Evolutionary conservation across 2,329 filamentous ascomycete genomes (phyloP).

Genomic region (Fusarium coffeatum): DNA sequence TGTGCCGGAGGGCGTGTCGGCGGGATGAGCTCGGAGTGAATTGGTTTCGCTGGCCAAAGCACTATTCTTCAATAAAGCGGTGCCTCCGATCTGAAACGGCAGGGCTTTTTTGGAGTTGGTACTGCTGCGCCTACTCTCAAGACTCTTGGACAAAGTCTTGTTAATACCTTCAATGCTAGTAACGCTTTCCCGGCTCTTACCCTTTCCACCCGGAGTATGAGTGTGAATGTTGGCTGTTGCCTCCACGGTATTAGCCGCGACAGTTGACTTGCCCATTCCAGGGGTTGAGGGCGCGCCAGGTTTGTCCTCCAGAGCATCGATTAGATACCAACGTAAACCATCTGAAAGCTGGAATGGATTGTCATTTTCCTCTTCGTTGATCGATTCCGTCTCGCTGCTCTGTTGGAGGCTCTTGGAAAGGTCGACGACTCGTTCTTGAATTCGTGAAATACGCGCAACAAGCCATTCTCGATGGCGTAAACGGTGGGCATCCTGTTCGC

Average conservation of each 20-base stretch:
- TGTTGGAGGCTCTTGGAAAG: slow-evolving; percentile 79
- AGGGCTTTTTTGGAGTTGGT: slow-evolving; percentile 83
- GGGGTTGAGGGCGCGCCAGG: slow-evolving; percentile 91
- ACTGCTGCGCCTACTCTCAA: slow-evolving; percentile 92
- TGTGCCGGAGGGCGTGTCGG: slow-evolving; percentile 55
- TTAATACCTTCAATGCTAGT: slow-evolving; percentile 77
- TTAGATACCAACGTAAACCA: slow-evolving; percentile 93
- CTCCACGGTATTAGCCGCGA: slow-evolving; percentile 87
- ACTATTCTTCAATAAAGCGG: slow-evolving; percentile 60
- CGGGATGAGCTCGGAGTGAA: slow-evolving; percentile 63
- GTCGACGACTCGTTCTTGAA: slow-evolving; percentile 94
- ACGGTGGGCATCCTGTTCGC: slow-evolving; percentile 90
- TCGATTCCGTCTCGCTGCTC: slow-evolving; percentile 61
- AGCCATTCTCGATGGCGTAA: slow-evolving; percentile 91
- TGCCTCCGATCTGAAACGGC: slow-evolving; percentile 61
- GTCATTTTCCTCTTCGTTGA: slow-evolving; percentile 80
- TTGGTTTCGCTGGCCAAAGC: slow-evolving; percentile 69
- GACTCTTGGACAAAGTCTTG: slow-evolving; percentile 83
- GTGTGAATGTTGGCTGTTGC: slow-evolving; percentile 79
- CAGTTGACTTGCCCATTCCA: slow-evolving; percentile 89
- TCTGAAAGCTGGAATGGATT: slow-evolving; percentile 98
- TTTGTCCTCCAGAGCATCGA: slow-evolving; percentile 94
- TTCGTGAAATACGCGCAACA: slow-evolving; percentile 89
- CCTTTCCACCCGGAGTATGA: slow-evolving; percentile 59
- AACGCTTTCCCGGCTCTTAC: slow-evolving; percentile 58